Evolutionary conservation across 2,329 filamentous ascomycete species (phyloP).

Genomic region (Penicillium glabrum): DNA sequence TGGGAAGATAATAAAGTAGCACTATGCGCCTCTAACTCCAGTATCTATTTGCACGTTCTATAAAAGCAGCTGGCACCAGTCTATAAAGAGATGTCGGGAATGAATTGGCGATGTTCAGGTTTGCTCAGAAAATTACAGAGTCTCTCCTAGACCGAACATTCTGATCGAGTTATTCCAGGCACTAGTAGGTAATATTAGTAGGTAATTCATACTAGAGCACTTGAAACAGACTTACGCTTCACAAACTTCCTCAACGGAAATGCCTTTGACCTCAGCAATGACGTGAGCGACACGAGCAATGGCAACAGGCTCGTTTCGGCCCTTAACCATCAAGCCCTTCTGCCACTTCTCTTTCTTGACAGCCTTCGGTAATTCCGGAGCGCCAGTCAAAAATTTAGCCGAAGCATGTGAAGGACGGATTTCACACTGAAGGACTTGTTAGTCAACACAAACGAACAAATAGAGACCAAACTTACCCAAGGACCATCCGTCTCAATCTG

Average conservation of each 20-base stretch:
- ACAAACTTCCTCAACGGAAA: conserved; percentile 76
- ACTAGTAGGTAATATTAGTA: conserved; percentile 34
- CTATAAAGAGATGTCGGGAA: not conserved
- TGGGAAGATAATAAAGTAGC: not conserved
- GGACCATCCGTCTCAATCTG: conserved; percentile 98
- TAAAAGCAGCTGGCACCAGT: not conserved
- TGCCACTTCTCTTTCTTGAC: conserved; percentile 97
- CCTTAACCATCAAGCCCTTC: conserved; percentile 86
- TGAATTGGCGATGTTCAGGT: not conserved
- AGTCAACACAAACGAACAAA: not conserved
- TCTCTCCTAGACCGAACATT: conserved; percentile 72
- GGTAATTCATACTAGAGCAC: not conserved
- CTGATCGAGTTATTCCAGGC: conserved; percentile 78
- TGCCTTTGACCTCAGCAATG: conserved; percentile 80
- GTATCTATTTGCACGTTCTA: not conserved
- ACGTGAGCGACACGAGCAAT: conserved; percentile 87
- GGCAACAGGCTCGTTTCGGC: conserved; percentile 86
- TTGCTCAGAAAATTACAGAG: not conserved
- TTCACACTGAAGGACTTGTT: conserved; percentile 63
- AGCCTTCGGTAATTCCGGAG: conserved; percentile 71
- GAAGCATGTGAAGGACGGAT: conserved; percentile 87
- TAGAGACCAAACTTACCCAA: conserved; percentile 54
- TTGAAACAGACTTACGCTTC: conserved; percentile 59
- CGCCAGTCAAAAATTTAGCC: conserved; percentile 68
- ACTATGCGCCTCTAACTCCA: not conserved